Evolutionary conservation across 257 asterid species (phyloP).

Genomic region (Pogostemon cablin): DNA sequence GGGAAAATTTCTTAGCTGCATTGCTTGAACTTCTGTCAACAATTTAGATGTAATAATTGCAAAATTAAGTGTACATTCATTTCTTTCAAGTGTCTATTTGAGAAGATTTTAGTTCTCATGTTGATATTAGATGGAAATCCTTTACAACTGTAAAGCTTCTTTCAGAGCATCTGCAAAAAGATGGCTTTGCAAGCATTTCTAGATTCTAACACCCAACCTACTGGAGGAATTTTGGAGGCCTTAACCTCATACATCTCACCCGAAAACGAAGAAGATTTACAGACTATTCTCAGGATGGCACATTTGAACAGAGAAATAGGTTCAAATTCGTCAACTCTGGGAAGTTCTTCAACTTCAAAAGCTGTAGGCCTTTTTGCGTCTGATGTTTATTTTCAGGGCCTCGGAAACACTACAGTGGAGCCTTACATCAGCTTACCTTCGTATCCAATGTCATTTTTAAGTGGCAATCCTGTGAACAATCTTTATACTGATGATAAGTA

Average conservation of each 20-base stretch:
- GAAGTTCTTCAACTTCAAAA: slow-evolving; percentile 25
- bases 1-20: background rate
- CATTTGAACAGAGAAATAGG: slow-evolving; percentile 31
- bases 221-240: slow-evolving; percentile 37
- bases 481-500: slow-evolving; percentile 11
- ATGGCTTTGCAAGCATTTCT: slow-evolving; percentile 43
- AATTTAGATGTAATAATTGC: background rate
- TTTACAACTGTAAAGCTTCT: no score
- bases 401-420: slow-evolving; percentile 34
- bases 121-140: background rate
- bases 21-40: background rate
- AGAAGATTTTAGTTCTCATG: slow-evolving; percentile 1
- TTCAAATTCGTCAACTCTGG: slow-evolving; percentile 20
- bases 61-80: background rate
- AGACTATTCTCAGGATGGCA: slow-evolving; percentile 33
- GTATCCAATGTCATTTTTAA: slow-evolving; percentile 32
- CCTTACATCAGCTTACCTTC: slow-evolving; percentile 35
- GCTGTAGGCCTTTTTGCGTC: slow-evolving; percentile 21
- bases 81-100: no score
- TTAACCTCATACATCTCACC: slow-evolving; percentile 33
- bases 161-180: slow-evolving; percentile 18
- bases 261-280: slow-evolving; percentile 18
- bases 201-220: slow-evolving; percentile 31
- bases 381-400: slow-evolving; percentile 34
- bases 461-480: slow-evolving; percentile 27